Conservation (phyloP, 768 basidiomycete species). For the Leccinum truebloodii region DNA sequence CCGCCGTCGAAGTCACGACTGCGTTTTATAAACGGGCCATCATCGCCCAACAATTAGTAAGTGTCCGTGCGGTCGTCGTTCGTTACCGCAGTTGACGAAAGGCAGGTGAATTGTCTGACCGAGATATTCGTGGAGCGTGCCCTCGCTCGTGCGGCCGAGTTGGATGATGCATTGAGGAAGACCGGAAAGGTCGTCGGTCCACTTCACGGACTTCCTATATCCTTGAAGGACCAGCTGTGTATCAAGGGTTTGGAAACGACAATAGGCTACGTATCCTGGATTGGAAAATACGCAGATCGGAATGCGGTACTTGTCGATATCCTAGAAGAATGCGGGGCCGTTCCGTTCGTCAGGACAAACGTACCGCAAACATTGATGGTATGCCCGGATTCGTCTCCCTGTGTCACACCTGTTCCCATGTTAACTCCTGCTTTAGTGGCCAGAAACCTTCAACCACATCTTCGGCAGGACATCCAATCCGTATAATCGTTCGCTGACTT, state of each 20-base stretch:
- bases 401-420: neutral
- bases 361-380: conserved; percentile 81
- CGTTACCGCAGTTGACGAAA: neutral
- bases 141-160: conserved; percentile 57
- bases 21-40: conserved; percentile 80
- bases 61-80: conserved; percentile 12
- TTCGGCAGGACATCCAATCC: conserved; percentile 83
- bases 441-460: conserved; percentile 75
- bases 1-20: conserved; percentile 65
- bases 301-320: conserved; percentile 68
- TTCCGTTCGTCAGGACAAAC: conserved; percentile 73
- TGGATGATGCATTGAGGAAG: conserved; percentile 60
- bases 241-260: conserved; percentile 70
- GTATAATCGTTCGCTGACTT: conserved; percentile 65
- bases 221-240: conserved; percentile 72
- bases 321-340: conserved; percentile 63
- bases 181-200: conserved; percentile 72
- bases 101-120: conserved; percentile 76
- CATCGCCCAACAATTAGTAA: conserved; percentile 75
- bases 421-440: conserved; percentile 49
- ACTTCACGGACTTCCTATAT: conserved; percentile 74
- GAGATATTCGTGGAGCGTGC: conserved; percentile 82
- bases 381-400: conserved; percentile 4
- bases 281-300: conserved; percentile 57
- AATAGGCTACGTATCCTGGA: conserved; percentile 76